A percentile compares a stretch with the other conserved stretches of the same genome.
Conservation (phyloP, 768 basidiomycete genomes). For the Serpula lacrymans region DNA sequence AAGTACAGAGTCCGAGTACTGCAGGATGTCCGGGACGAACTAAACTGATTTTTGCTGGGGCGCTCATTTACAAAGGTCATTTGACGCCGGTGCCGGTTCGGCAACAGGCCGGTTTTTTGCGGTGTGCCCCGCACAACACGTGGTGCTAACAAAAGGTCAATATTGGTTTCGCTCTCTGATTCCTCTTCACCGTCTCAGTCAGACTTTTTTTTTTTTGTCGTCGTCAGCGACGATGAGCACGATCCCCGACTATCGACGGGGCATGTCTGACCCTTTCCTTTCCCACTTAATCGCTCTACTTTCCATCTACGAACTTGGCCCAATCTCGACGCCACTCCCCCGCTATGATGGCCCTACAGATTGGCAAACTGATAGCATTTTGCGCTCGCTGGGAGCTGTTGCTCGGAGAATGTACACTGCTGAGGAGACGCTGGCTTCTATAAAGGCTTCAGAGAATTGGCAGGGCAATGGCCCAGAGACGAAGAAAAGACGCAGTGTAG, state of each 20-base stretch:
- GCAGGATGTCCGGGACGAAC: too few relatives aligned
- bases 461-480: slow-evolving; percentile 35
- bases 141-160: too few relatives aligned
- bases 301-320: slow-evolving; percentile 57
- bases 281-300: slow-evolving; percentile 56
- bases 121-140: too few relatives aligned
- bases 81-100: too few relatives aligned
- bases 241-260: slow-evolving; percentile 18
- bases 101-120: too few relatives aligned
- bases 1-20: too few relatives aligned
- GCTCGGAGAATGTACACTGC: slow-evolving; percentile 55
- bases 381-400: slow-evolving; percentile 47
- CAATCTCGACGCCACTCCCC: slow-evolving; percentile 46
- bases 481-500: slow-evolving; percentile 43
- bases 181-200: slow-evolving; percentile 9
- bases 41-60: too few relatives aligned
- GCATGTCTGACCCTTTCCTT: slow-evolving; percentile 37
- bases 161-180: background rate
- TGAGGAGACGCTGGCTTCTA: slow-evolving; percentile 41
- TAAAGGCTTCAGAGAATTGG: slow-evolving; percentile 37
- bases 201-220: slow-evolving; percentile 8
- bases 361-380: slow-evolving; percentile 58
- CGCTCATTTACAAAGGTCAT: too few relatives aligned
- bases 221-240: slow-evolving; percentile 32
- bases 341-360: slow-evolving; percentile 53